Base-by-base conservation (phyloP, 768 basidiomycete genomes). In the Suillus plorans region DNA sequence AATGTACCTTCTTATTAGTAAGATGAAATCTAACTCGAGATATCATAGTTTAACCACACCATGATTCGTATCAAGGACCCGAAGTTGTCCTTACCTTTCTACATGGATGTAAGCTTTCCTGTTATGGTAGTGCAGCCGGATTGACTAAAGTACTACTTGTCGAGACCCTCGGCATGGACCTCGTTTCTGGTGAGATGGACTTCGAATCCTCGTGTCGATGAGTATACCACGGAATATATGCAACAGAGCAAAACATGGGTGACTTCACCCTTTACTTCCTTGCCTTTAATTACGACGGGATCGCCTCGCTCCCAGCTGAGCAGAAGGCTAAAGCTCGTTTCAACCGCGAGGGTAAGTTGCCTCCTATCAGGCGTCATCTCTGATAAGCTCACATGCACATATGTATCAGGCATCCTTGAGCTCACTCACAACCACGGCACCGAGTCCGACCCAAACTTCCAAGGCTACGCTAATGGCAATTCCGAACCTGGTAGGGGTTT, bases 21-120 rank as follows among this genome's bases (percentile, higher is more conserved):
- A 49, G 39, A n/a, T 31, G 57, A 61, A 20, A 42, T 7, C 58
- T 65, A 55, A 63, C 16, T 60, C 44, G 9, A 25, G n/a, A 52
- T 47, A 45, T 31, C 41, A 49, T 66, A 91, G 89, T 88, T 91
- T 79, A 92, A 94, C 73, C 92, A 95, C 76, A 92, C 90, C 22
- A 94, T 94, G 94, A 75, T 95, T 70, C 86, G 95, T 69, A 83
- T 97, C 74, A 95, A 89, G 80, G 94, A 97, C 74, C 90, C 94
- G 9, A 87, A 94, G 69, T 81, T 78, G 53, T 95, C 94, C 20
- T 73, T 97, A 66, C 79, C 82, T 25, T 98, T 95, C 78, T 97
- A 97, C 79, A 82, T 84, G 63, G 85, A 92, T 49, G 90, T 87
- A 62, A 70, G 83, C 69, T 50, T 25, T 61, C 49, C 31, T 45